A percentile compares a stretch with the other conserved stretches of the same genome.
These are phyloP conservation scores for Alternaria ventricosa DNA, from an alignment of 2,329 filamentous ascomycete species.

Conservation along the genomic window DNA sequence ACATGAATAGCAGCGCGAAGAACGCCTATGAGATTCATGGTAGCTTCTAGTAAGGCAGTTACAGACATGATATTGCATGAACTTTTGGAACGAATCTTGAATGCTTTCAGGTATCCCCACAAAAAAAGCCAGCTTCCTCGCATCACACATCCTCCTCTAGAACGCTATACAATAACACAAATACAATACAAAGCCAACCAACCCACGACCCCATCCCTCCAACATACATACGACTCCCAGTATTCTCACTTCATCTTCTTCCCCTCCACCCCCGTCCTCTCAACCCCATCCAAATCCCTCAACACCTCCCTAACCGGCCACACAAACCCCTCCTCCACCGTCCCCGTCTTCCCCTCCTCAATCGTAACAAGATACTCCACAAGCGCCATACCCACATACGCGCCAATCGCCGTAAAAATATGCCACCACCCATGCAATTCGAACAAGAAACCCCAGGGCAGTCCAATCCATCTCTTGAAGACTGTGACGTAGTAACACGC, in stretches of 20 bases:
- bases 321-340: constrained; percentile 43
- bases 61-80: rapidly evolving
- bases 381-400: constrained; percentile 51
- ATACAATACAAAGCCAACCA: neutral
- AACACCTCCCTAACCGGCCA: constrained; percentile 45
- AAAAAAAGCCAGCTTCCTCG: rapidly evolving
- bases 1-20: neutral
- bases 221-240: neutral
- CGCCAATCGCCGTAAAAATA: constrained; percentile 63
- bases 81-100: rapidly evolving
- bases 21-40: too few species aligned
- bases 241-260: constrained; percentile 19
- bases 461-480: constrained; percentile 55
- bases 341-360: constrained; percentile 32
- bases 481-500: constrained; percentile 58
- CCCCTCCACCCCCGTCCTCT: constrained; percentile 9
- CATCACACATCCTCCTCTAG: neutral
- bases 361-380: constrained; percentile 47
- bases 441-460: constrained; percentile 63
- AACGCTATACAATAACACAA: neutral
- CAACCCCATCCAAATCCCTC: constrained; percentile 33
- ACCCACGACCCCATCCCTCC: too few species aligned
- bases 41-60: too few species aligned
- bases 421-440: constrained; percentile 72
- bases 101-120: neutral